Conservation (phyloP, 352 stramenopile genomes). For the Phytophthora europaea region DNA sequence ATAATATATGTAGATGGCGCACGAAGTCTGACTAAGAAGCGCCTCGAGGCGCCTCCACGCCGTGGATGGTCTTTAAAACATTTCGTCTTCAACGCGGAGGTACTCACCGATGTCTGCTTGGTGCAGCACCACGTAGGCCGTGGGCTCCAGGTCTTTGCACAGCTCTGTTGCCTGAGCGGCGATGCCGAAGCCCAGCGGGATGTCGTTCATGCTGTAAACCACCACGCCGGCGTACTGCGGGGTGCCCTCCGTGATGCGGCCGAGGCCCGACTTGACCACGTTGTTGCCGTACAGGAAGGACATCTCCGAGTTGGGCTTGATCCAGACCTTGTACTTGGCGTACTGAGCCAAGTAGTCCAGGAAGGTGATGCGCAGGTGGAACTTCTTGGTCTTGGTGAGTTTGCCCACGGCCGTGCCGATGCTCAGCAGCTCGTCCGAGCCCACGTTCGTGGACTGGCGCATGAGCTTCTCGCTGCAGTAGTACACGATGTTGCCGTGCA, state of each 20-base stretch:
- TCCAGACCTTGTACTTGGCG: constrained; percentile 99
- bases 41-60: neutral
- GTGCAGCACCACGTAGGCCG: constrained; percentile 98
- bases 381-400: constrained; percentile 99
- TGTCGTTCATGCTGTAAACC: constrained; percentile 99
- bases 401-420: constrained; percentile 99
- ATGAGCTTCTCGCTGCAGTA: constrained; percentile 98
- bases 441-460: constrained; percentile 96
- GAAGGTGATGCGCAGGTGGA: constrained; percentile 98
- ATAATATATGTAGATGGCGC: constrained; percentile 62
- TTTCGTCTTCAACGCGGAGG: constrained; percentile 98
- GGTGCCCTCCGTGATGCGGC: constrained; percentile 98
- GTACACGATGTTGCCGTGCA: constrained; percentile 98
- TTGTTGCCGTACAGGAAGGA: constrained; percentile 99
- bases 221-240: constrained; percentile 99
- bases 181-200: constrained; percentile 98
- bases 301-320: constrained; percentile 99
- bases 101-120: constrained; percentile 99
- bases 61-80: constrained; percentile 87
- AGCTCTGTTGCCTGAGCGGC: constrained; percentile 96
- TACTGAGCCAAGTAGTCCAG: constrained; percentile 99
- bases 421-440: constrained; percentile 95
- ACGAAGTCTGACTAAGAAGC: constrained; percentile 24
- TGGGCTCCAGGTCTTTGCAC: constrained; percentile 97
- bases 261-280: constrained; percentile 98